phyloP scores from a whole-genome alignment of 2,329 filamentous ascomycete species.

The Trichoderma brevicompactum region DNA sequence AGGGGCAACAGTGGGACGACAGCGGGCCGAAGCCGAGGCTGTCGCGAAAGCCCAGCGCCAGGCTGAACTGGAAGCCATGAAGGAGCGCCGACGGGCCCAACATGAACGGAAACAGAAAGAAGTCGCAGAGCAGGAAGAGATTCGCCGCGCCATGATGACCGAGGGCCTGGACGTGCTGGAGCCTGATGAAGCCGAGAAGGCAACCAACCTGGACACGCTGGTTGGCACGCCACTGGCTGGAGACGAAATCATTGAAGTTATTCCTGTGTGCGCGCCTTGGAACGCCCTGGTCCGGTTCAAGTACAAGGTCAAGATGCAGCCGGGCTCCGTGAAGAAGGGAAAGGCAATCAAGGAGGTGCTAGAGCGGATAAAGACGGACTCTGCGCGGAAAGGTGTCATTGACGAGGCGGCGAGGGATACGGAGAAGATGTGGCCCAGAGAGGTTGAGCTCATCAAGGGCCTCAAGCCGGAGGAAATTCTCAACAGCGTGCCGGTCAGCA shows the following conservation, averaged over 20 bases:
- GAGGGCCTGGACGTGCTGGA: constrained; percentile 64
- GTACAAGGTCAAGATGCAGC: constrained; percentile 95
- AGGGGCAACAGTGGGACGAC: constrained; percentile 71
- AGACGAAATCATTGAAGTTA: constrained; percentile 76
- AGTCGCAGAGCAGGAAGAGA: constrained; percentile 76
- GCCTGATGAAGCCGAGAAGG: constrained; percentile 60
- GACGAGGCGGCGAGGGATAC: constrained; percentile 65
- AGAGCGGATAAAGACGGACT: constrained; percentile 75
- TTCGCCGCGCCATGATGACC: constrained; percentile 62
- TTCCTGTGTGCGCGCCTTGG: constrained; percentile 69
- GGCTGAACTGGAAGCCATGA: constrained; percentile 69
- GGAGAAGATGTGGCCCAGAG: constrained; percentile 82
- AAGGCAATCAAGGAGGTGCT: constrained; percentile 92
- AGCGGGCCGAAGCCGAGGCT: constrained; percentile 70
- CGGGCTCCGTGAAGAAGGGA: constrained; percentile 87
- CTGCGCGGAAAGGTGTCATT: constrained; percentile 59
- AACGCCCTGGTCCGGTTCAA: constrained; percentile 71
- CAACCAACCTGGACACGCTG: constrained; percentile 67
- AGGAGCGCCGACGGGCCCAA: constrained; percentile 76
- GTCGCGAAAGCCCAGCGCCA: constrained; percentile 70
- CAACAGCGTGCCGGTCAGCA: constrained; percentile 78
- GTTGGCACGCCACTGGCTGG: constrained; percentile 78
- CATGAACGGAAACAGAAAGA: constrained; percentile 77
- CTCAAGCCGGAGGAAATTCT: constrained; percentile 83
- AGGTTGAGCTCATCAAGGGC: constrained; percentile 80